Evolutionary conservation across 75 land plant species (phyloP).

Genomic region (Picea sitchensis): DNA sequence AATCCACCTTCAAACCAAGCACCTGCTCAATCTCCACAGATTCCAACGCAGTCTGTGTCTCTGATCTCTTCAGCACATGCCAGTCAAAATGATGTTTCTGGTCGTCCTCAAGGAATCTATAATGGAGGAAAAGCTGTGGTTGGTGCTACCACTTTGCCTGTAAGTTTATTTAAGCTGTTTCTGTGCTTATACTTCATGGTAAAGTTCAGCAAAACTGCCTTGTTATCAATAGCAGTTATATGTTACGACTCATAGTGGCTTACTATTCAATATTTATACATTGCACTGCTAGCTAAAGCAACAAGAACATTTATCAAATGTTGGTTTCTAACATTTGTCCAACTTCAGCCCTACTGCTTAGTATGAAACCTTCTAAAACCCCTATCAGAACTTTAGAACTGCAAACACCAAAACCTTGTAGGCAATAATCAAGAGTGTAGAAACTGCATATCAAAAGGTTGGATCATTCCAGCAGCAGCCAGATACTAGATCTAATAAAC

Average conservation of each 20-base stretch:
- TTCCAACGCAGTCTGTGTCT: slow-evolving; percentile 7
- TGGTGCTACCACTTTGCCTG: slow-evolving; percentile 3
- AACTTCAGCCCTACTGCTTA: too few relatives aligned
- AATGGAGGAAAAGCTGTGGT: not conserved
- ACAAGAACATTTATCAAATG: too few relatives aligned
- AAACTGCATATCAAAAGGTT: too few relatives aligned
- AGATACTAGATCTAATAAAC: too few relatives aligned
- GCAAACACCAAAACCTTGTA: too few relatives aligned
- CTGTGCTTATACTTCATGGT: not conserved
- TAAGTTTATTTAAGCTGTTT: not conserved
- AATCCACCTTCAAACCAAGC: slow-evolving; percentile 29
- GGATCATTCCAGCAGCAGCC: too few relatives aligned
- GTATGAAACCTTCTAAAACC: too few relatives aligned
- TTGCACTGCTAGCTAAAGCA: too few relatives aligned
- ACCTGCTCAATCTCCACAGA: slow-evolving; percentile 22
- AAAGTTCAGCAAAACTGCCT: not conserved
- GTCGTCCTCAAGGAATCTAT: not conserved
- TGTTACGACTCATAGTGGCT: not conserved
- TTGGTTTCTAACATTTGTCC: too few relatives aligned
- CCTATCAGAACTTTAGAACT: too few relatives aligned
- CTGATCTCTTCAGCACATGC: slow-evolving; percentile 34
- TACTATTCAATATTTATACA: too few relatives aligned
- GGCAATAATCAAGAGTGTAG: too few relatives aligned
- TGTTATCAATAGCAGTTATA: not conserved
- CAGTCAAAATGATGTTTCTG: slow-evolving; percentile 10